Conservation (phyloP, 1,139 yeast species). For the Sugiyamaella castrensis region DNA sequence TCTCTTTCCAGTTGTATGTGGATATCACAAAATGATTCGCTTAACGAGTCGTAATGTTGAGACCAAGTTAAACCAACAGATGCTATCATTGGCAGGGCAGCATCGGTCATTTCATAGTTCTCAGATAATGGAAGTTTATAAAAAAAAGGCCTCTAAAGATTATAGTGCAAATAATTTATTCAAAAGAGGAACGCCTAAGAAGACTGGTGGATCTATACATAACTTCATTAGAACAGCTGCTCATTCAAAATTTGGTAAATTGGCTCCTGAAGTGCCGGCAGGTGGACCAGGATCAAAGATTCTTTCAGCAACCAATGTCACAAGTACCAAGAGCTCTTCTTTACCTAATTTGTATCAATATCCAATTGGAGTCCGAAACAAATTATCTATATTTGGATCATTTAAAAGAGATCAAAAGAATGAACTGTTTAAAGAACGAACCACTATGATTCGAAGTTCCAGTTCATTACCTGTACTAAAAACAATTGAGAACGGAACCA, state of each 20-base stretch:
- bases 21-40: too few relatives aligned
- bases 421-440: constrained; percentile 49
- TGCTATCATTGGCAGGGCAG: too few relatives aligned
- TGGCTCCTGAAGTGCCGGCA: constrained; percentile 27
- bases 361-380: constrained; percentile 23
- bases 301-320: constrained; percentile 15
- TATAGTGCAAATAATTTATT: constrained; percentile 21
- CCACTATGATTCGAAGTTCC: constrained; percentile 42
- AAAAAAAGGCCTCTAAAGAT: constrained; percentile 20
- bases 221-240: constrained; percentile 35
- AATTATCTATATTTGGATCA: constrained; percentile 43
- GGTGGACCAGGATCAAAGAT: constrained; percentile 9
- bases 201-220: constrained; percentile 32
- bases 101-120: constrained; percentile 16
- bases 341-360: constrained; percentile 24
- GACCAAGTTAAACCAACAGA: too few relatives aligned
- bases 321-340: neutral
- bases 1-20: too few relatives aligned
- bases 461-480: constrained; percentile 37
- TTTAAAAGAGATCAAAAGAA: constrained; percentile 52
- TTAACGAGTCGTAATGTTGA: too few relatives aligned
- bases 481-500: constrained; percentile 30
- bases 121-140: constrained; percentile 21
- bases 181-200: constrained; percentile 34
- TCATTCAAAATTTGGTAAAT: constrained; percentile 26